Evolutionary conservation across 2,329 filamentous ascomycete species (phyloP).

Genomic region (Colletotrichum destructivum): DNA sequence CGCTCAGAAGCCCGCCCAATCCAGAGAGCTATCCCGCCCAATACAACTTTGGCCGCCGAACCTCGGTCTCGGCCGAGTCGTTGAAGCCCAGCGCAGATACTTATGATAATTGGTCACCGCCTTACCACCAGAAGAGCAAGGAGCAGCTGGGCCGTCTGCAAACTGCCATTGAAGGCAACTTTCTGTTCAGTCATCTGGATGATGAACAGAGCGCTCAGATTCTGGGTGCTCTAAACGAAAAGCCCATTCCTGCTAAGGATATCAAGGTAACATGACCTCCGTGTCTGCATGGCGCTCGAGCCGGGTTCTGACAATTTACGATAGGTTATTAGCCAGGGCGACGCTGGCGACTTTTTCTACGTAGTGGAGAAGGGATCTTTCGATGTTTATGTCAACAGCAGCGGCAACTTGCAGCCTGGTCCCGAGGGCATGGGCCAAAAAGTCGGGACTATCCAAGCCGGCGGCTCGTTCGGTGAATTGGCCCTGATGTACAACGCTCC

Average conservation of each 20-base stretch:
- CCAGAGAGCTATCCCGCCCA: slow-evolving; percentile 86
- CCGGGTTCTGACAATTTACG: slow-evolving; percentile 45
- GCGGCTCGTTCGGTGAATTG: slow-evolving; percentile 95
- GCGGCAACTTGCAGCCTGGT: slow-evolving; percentile 84
- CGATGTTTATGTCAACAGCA: slow-evolving; percentile 89
- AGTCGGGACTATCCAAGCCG: slow-evolving; percentile 86
- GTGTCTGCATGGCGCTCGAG: neutral
- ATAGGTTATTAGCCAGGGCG: slow-evolving; percentile 94
- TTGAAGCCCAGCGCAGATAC: slow-evolving; percentile 88
- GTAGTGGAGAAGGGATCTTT: slow-evolving; percentile 93
- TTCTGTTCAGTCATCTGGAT: slow-evolving; percentile 93
- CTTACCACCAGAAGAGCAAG: slow-evolving; percentile 83
- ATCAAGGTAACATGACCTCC: slow-evolving; percentile 69
- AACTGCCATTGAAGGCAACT: slow-evolving; percentile 88
- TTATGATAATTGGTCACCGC: slow-evolving; percentile 92
- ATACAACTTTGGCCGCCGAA: slow-evolving; percentile 94
- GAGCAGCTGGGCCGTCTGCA: slow-evolving; percentile 87
- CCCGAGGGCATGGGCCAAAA: slow-evolving; percentile 86
- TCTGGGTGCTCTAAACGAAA: slow-evolving; percentile 91
- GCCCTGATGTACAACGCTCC: slow-evolving; percentile 99
- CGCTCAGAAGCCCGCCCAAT: slow-evolving; percentile 65
- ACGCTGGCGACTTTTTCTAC: slow-evolving; percentile 98
- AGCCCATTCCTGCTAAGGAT: slow-evolving; percentile 92
- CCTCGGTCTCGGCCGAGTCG: slow-evolving; percentile 96
- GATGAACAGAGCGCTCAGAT: slow-evolving; percentile 93